Conservation (phyloP, 202 grass and related monocot species). For the Saccharum hybrid region DNA sequence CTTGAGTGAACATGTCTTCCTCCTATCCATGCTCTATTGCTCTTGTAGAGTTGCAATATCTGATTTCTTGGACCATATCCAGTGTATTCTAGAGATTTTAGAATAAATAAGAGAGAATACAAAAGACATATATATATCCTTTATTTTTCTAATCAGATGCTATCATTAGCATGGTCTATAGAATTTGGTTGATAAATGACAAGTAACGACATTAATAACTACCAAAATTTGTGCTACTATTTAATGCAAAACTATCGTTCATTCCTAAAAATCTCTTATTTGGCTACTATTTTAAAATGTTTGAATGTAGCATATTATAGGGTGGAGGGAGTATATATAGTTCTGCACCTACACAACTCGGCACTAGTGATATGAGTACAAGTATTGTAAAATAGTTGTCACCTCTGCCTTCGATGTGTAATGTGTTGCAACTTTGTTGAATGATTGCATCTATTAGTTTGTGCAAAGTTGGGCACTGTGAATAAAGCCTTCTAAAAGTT, state of each 20-base stretch:
- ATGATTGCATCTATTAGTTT: neutral
- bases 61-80: neutral
- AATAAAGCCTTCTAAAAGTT: constrained; percentile 1
- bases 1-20: neutral
- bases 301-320: no score
- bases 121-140: no score
- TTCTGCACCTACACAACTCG: neutral
- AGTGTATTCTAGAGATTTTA: no score
- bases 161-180: no score
- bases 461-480: neutral
- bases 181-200: no score
- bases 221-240: no score
- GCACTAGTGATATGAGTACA: neutral
- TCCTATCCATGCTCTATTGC: neutral
- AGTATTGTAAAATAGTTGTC: neutral
- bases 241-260: no score
- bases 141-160: no score
- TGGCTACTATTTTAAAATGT: neutral
- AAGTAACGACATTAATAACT: no score
- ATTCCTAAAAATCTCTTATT: no score
- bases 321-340: no score
- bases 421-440: neutral
- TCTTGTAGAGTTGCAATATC: constrained; percentile 1
- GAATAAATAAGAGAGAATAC: no score
- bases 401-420: neutral